phyloP scores from a whole-genome alignment of 495 filamentous ascomycete genomes.

The Xylaria curta region DNA sequence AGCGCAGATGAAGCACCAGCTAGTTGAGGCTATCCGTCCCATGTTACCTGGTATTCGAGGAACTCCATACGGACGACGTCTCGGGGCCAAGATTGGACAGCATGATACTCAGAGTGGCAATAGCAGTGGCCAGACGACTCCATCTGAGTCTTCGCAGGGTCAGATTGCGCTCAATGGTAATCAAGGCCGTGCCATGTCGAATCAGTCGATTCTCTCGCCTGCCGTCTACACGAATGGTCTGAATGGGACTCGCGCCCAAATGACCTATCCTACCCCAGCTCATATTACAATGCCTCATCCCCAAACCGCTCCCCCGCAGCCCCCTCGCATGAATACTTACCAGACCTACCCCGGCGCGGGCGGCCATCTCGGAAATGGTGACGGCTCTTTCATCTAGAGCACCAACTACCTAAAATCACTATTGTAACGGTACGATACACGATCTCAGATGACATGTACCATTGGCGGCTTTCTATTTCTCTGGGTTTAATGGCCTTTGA shows the following conservation, averaged over 20 bases:
- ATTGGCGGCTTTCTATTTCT: conserved; percentile 34
- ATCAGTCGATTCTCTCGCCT: conserved; percentile 38
- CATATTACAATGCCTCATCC: conserved; percentile 34
- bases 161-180: conserved; percentile 48
- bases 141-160: conserved; percentile 48
- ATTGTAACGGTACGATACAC: conserved; percentile 45
- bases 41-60: conserved; percentile 79
- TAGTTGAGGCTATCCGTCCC: conserved; percentile 85
- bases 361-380: conserved; percentile 30
- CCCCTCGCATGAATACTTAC: conserved; percentile 34
- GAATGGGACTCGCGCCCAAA: conserved; percentile 36
- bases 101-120: conserved; percentile 45
- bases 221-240: conserved; percentile 37
- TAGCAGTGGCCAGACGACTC: conserved; percentile 41
- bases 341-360: conserved; percentile 34
- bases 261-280: conserved; percentile 37
- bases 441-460: conserved; percentile 36
- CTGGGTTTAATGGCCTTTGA: conserved; percentile 28
- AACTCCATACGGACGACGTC: conserved; percentile 92
- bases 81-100: conserved; percentile 78
- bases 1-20: conserved; percentile 66
- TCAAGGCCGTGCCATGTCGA: conserved; percentile 42
- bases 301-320: conserved; percentile 33
- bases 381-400: conserved; percentile 41
- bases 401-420: conserved; percentile 26